Conservation (phyloP, 2,329 filamentous ascomycete species). For the Fusarium solani-melongenae region DNA sequence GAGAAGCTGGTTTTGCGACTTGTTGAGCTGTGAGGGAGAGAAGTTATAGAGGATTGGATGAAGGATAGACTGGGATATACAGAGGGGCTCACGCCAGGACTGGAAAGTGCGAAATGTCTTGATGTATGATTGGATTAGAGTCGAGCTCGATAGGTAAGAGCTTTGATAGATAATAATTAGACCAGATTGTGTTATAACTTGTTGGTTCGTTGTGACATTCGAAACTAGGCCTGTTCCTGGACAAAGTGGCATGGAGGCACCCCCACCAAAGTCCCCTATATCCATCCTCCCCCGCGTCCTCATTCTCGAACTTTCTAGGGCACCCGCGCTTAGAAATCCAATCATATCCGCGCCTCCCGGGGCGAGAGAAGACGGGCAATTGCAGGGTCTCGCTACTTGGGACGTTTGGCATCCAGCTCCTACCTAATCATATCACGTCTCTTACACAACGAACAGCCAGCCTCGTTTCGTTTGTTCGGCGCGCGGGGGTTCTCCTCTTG, state of each 20-base stretch:
- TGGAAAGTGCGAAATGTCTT: background rate
- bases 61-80: background rate
- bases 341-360: slow-evolving; percentile 22
- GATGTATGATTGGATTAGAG: background rate
- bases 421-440: background rate
- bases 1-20: slow-evolving; percentile 40
- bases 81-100: background rate
- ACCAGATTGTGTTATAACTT: background rate
- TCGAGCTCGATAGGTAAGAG: background rate
- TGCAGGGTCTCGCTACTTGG: background rate
- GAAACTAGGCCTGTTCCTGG: background rate
- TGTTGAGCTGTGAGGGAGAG: slow-evolving; percentile 18
- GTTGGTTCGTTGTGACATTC: background rate
- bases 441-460: background rate
- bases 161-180: background rate
- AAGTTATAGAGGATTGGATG: background rate
- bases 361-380: background rate
- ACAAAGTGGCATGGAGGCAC: background rate
- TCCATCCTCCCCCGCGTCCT: slow-evolving; percentile 8
- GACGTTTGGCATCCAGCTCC: background rate
- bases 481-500: slow-evolving; percentile 1
- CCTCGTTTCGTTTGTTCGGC: background rate
- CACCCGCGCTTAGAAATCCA: slow-evolving; percentile 46
- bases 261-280: slow-evolving; percentile 2
- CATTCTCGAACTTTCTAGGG: slow-evolving; percentile 44